Base-by-base conservation (phyloP, 192 early-diverging fungal genomes). In the Dissophora globulifera region DNA sequence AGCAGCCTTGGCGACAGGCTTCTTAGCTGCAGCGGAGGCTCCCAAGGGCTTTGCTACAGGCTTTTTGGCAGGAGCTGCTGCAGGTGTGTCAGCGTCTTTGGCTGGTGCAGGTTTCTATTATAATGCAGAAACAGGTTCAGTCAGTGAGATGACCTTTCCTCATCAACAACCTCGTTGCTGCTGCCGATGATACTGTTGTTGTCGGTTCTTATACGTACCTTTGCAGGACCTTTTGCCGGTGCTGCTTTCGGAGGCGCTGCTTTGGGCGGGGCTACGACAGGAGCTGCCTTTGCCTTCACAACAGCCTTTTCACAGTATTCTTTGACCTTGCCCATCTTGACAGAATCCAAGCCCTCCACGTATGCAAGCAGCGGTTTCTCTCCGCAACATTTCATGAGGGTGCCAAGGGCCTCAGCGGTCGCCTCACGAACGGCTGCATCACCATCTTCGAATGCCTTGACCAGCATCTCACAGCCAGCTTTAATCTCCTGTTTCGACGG, bases 231-330 rank as follows among this genome's bases (percentile, higher is more conserved):
- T 38, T 79, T 67, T 23, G 79, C 51, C 15, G 78, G 46, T 0
- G 62, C 55, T 0, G 78, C 66, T 41, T 78, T 79, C 20, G 84
- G 58, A 15, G 79, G 65, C 7, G 75, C 65, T 12, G 64, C 42
- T 33, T 72, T 68, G n/a, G 67, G 63, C 12, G 69, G 59, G 15
- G 69, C 63, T 13, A 26, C 67, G 17, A 83, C 84, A 1, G 88
- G 60, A 6, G 84, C 78, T 17, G 74, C 81, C 53, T 91, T 92
- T 17, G 85, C 87, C 55, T 91, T 89, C 15, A 94, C 86, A 0
- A 90, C 93, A 1, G 97, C 97, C 83, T 95, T 93, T 25, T 93
- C 94, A 32, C 78, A 93, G 49, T 83, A 93, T 62, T 98, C 97
- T 63, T 84, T 89, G 29, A 98, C 86, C 82, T 99, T 98, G 11